Evolutionary conservation across 2,329 filamentous ascomycete species (phyloP).

Genomic region (Ceratocystis lukuohia): DNA sequence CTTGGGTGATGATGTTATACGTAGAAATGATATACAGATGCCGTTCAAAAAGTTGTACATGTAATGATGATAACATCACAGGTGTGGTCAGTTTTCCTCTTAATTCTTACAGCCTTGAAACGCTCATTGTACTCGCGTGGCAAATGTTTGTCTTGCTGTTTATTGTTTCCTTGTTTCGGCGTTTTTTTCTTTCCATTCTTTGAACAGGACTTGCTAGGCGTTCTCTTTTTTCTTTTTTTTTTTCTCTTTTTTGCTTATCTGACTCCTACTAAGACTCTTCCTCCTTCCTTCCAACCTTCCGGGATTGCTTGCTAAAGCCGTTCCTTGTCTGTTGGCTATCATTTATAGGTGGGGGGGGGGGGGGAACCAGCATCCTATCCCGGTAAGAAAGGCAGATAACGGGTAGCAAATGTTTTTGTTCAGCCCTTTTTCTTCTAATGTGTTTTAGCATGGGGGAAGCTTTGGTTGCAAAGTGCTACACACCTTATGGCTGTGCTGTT

Average conservation of each 20-base stretch:
- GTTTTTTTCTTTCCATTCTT: background rate
- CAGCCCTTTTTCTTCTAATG: background rate
- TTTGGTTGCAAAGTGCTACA: background rate
- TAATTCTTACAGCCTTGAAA: background rate
- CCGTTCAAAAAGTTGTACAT: background rate
- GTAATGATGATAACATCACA: background rate
- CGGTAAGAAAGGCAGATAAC: background rate
- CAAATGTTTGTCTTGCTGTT: background rate
- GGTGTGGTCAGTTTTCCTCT: background rate
- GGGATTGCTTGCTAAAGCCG: background rate
- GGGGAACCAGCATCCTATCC: background rate
- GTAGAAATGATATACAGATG: background rate
- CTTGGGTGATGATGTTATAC: background rate
- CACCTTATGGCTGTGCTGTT: background rate
- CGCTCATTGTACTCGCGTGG: background rate
- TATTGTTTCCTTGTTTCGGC: slow-evolving; percentile 1
- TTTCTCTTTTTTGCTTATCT: background rate
- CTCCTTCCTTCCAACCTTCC: background rate
- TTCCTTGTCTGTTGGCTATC: background rate
- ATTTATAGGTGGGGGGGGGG: background rate
- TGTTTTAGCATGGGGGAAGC: background rate
- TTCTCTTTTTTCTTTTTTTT: background rate
- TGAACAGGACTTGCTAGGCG: background rate
- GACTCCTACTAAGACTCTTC: background rate
- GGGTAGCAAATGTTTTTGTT: background rate